Conservation (phyloP, 345 rosid genomes). For the Citrus mangshanensis region DNA sequence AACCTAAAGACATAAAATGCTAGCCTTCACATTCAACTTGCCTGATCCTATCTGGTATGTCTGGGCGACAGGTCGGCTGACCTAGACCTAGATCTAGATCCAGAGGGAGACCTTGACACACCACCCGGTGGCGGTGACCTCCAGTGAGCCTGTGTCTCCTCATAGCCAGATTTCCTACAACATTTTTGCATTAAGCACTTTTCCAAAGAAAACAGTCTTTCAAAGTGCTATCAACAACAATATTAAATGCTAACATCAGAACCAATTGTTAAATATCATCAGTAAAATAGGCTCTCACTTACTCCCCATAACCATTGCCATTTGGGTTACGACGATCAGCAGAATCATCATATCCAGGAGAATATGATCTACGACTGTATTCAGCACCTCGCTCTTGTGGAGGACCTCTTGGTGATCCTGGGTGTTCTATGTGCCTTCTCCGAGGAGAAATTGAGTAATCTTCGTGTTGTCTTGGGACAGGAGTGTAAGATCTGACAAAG, state of each 20-base stretch:
- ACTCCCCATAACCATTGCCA: constrained; percentile 53
- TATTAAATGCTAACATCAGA: not conserved
- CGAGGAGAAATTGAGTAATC: constrained; percentile 72
- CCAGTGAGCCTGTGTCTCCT: constrained; percentile 43
- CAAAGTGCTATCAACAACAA: not conserved
- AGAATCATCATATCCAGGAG: constrained; percentile 54
- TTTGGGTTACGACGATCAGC: constrained; percentile 26
- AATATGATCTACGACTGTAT: constrained; percentile 50
- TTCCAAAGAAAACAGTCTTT: not conserved
- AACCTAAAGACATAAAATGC: not conserved
- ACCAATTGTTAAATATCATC: not conserved
- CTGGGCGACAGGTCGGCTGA: constrained; percentile 60
- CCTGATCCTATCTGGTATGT: constrained; percentile 22
- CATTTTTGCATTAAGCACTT: not conserved
- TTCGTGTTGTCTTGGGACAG: constrained; percentile 54
- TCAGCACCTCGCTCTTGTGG: constrained; percentile 59
- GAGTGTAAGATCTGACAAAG: constrained; percentile 73
- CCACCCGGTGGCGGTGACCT: constrained; percentile 38
- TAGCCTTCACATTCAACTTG: not conserved
- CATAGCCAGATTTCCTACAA: constrained; percentile 48
- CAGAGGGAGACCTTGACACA: constrained; percentile 60
- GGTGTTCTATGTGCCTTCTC: constrained; percentile 60
- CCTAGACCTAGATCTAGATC: constrained; percentile 58
- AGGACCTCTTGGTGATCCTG: constrained; percentile 72
- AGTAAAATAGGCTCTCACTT: constrained; percentile 27